These are phyloP conservation scores for Ophidiomyces ophidiicola DNA, from an alignment of 2,329 filamentous ascomycete genomes.

Conservation along the genomic window DNA sequence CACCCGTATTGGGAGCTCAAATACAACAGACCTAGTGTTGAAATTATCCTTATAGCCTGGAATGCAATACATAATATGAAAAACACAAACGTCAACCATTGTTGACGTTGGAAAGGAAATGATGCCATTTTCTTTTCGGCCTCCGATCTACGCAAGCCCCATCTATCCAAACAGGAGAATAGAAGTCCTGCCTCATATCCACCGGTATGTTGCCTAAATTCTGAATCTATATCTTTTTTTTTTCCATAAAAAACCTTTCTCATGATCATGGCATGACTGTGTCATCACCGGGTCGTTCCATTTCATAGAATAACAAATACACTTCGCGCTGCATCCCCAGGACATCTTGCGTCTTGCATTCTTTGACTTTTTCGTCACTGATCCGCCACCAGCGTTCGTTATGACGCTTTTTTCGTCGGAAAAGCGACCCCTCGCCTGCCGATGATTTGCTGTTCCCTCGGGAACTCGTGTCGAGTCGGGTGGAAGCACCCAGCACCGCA, in stretches of 20 bases:
- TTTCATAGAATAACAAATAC: conserved; percentile 90
- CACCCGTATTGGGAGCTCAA: too few species aligned
- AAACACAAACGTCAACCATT: too few species aligned
- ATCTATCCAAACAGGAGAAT: too few species aligned
- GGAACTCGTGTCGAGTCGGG: conserved; percentile 1
- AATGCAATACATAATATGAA: too few species aligned
- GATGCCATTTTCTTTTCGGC: too few species aligned
- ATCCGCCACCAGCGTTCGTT: conserved; percentile 92
- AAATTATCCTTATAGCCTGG: too few species aligned
- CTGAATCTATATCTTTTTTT: too few species aligned
- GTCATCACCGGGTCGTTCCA: conserved; percentile 43
- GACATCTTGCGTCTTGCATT: conserved; percentile 84
- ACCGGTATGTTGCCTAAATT: too few species aligned
- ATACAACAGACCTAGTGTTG: too few species aligned
- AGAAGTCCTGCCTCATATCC: too few species aligned
- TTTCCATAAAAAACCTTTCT: neutral
- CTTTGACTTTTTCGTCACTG: conserved; percentile 91
- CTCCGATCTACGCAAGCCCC: too few species aligned
- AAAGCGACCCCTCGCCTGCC: conserved; percentile 2
- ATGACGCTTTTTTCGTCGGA: conserved; percentile 43
- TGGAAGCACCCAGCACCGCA: neutral
- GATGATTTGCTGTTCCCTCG: conserved; percentile 10
- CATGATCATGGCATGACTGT: conserved; percentile 13
- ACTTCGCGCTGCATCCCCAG: conserved; percentile 90
- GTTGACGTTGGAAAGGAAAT: too few species aligned